Evolutionary conservation across 2,329 filamentous ascomycete genomes (phyloP).

Genomic region (Graphilbum ipis-grandicollis): DNA sequence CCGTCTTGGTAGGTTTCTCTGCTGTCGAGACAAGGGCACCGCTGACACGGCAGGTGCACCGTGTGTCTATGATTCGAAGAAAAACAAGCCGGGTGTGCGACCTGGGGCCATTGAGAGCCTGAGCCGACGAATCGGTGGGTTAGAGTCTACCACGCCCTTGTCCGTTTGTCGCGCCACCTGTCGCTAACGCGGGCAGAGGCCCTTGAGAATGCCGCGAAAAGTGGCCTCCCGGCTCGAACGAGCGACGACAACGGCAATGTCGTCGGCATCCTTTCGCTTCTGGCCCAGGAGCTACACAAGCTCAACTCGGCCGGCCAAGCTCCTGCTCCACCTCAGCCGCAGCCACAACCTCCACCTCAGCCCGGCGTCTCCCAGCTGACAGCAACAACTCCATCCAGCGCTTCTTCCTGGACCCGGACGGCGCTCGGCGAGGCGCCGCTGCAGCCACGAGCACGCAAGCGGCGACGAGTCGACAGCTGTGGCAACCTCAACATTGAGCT

Average conservation of each 20-base stretch:
- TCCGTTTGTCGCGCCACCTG: background rate
- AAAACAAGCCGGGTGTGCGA: conserved; percentile 9
- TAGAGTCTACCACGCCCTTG: no score
- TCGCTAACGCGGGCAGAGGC: background rate
- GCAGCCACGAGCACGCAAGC: conserved; percentile 1
- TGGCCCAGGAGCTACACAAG: conserved; percentile 6
- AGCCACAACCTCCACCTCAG: background rate
- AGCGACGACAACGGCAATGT: background rate
- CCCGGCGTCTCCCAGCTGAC: background rate
- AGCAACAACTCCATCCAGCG: background rate
- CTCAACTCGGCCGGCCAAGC: background rate
- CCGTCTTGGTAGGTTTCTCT: conserved; percentile 2
- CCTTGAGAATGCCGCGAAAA: conserved; percentile 5
- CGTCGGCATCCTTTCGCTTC: conserved; percentile 3
- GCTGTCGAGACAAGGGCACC: background rate
- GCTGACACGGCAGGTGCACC: background rate
- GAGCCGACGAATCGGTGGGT: conserved; percentile 7
- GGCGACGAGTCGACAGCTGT: conserved; percentile 6
- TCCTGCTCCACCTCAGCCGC: no score
- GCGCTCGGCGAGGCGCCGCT: background rate
- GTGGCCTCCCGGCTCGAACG: background rate
- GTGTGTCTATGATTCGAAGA: conserved; percentile 5
- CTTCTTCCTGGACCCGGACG: background rate
- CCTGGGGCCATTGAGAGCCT: conserved; percentile 8
- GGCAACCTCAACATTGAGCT: conserved; percentile 5